Base-by-base conservation (phyloP, 2,329 filamentous ascomycete genomes). In the Cordyceps fumosorosea region DNA sequence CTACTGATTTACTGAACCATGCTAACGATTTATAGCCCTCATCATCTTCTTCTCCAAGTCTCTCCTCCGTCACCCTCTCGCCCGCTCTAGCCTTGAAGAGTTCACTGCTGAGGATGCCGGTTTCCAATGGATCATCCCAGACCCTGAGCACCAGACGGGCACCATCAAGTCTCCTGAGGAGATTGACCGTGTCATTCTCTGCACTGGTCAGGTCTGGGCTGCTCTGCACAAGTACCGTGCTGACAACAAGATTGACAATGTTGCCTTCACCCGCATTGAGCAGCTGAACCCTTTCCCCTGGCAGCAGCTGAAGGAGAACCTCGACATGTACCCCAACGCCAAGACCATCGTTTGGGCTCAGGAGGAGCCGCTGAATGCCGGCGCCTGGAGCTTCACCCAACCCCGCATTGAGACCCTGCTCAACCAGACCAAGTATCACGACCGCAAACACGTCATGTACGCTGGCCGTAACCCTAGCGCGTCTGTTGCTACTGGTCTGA, bases 251-350 rank as follows among this genome's bases (percentile, higher is more conserved):
- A 85, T 96, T 74, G 91, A 92, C 77, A 89, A 97, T 74, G 90
- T 93, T 22, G 95, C 93, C 72, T 89, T 99, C 74, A 97, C 93
- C 24, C 92, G 95, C 73, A 86, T 99, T 68, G 95, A 99, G 81
- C 95, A 99, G 80, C 85, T 99, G 64, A 93, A 99, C 81, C 95
- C 95, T 71, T 99, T 99, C 90, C 95, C 95, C 57, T 99, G 95
- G 93, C 88, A 93, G 70, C 92, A 95, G 77, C 86, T 99, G 61
- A 91, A 90, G 81, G 93, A 98, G 77, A 98, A 98, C 81, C 84
- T 99, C 60, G 93, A 99, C 81, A 86, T 81, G 76, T 99, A 99
- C 82, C 91, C 93, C 74, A 99, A 99, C 77, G 93, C 93, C 69
- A 91, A 97, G 84, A 93, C 92, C 66, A 92, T 99, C 68, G 92